Evolutionary conservation across 352 stramenopile genomes (phyloP).

Genomic region (Bremia lactucae): DNA sequence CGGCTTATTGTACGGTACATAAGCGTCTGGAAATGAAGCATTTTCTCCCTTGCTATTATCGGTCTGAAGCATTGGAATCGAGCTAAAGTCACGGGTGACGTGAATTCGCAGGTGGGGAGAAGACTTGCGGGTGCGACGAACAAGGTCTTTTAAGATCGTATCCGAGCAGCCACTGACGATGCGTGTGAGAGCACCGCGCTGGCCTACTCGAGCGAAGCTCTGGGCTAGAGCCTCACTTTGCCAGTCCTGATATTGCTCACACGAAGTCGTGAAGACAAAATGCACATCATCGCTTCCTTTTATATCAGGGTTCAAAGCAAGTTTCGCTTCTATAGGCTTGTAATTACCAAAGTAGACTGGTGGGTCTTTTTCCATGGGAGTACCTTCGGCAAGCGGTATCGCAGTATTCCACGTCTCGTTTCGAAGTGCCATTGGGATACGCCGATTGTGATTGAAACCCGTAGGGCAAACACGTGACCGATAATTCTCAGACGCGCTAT

Average conservation of each 20-base stretch:
- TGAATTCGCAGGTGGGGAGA: slow-evolving; percentile 43
- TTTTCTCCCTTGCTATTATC: slow-evolving; percentile 12
- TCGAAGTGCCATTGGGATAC: slow-evolving; percentile 47
- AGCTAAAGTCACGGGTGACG: slow-evolving; percentile 42
- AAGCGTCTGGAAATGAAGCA: slow-evolving; percentile 28
- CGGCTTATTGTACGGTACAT: slow-evolving; percentile 55
- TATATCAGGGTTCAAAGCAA: slow-evolving; percentile 22
- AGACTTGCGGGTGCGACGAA: slow-evolving; percentile 22
- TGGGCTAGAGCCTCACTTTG: slow-evolving; percentile 59
- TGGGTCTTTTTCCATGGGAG: slow-evolving; percentile 16
- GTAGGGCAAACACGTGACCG: slow-evolving; percentile 37
- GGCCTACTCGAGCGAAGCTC: slow-evolving; percentile 46
- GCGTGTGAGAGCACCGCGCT: slow-evolving; percentile 52
- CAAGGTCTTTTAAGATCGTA: slow-evolving; percentile 26
- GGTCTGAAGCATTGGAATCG: slow-evolving; percentile 20
- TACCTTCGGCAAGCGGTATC: slow-evolving; percentile 26
- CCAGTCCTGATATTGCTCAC: slow-evolving; percentile 53
- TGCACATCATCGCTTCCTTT: slow-evolving; percentile 50
- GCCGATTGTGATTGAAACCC: slow-evolving; percentile 64
- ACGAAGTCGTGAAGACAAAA: slow-evolving; percentile 69
- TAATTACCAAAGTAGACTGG: slow-evolving; percentile 40
- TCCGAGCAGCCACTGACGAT: slow-evolving; percentile 57
- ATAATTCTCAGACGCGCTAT: slow-evolving; percentile 45
- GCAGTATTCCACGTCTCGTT: slow-evolving; percentile 35
- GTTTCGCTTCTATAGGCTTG: slow-evolving; percentile 23